Conservation (phyloP, 2,329 filamentous ascomycete species). For the Colletotrichum karsti region DNA sequence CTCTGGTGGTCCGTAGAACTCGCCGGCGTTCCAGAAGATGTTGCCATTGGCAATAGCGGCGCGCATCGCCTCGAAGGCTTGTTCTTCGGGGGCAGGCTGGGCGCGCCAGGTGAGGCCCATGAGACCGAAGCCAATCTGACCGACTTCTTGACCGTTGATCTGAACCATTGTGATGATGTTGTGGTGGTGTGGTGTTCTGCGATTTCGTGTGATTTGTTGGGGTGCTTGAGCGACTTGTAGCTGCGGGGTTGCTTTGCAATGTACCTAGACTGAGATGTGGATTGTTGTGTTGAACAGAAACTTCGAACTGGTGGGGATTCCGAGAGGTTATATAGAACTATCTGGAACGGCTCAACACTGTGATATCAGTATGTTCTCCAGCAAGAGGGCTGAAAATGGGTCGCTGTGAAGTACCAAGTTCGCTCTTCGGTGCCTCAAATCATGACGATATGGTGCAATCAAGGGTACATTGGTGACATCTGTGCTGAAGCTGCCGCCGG, state of each 20-base stretch:
- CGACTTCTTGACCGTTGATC: conserved; percentile 53
- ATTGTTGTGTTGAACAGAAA: neutral
- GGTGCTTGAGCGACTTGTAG: neutral
- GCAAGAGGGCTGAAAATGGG: neutral
- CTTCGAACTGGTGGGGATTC: neutral
- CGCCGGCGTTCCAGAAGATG: conserved; percentile 69
- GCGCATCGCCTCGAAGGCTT: conserved; percentile 64
- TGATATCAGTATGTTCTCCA: neutral
- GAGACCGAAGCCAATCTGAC: conserved; percentile 61
- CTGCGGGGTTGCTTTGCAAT: neutral
- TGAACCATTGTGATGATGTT: conserved; percentile 35
- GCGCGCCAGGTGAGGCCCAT: conserved; percentile 59
- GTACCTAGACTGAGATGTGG: neutral
- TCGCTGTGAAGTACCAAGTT: neutral
- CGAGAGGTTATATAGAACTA: neutral
- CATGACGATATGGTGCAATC: neutral
- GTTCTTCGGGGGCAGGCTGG: conserved; percentile 49
- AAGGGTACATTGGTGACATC: neutral
- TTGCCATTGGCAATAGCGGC: conserved; percentile 55
- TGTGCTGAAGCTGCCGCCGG: neutral
- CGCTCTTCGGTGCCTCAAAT: neutral
- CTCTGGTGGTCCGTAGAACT: conserved; percentile 70
- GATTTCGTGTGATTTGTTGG: neutral
- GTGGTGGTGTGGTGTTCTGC: neutral
- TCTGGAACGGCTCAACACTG: neutral